Percentiles rank a stretch among this genome's conserved stretches.
phyloP scores from a whole-genome alignment of 2,329 filamentous ascomycete genomes.

The Cladophialophora yegresii region DNA sequence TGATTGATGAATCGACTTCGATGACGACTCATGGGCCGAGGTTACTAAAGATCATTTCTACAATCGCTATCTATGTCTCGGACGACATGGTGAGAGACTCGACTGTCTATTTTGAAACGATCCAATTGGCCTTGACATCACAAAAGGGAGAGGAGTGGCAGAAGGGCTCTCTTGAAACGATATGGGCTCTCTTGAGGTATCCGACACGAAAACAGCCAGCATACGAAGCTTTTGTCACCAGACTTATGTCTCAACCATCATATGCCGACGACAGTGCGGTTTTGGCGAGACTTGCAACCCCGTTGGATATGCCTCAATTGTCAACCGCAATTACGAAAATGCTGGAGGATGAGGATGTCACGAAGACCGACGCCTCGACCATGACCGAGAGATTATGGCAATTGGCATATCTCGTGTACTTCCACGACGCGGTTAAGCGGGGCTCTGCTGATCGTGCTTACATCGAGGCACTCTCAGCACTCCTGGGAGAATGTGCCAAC shows the following conservation, averaged over 20 bases:
- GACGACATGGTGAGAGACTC: constrained; percentile 35
- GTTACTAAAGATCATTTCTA: constrained; percentile 23
- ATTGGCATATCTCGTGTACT: constrained; percentile 61
- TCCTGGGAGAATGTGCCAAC: constrained; percentile 59
- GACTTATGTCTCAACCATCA: constrained; percentile 18
- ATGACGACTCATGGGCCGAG: constrained; percentile 18
- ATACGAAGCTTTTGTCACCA: constrained; percentile 27
- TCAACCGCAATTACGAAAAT: constrained; percentile 22
- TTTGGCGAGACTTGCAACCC: constrained; percentile 17
- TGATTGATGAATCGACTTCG: background rate
- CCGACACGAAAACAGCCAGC: constrained; percentile 8
- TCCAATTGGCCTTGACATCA: constrained; percentile 15
- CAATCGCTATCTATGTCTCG: constrained; percentile 48
- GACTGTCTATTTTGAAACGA: constrained; percentile 22
- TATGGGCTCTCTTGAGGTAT: constrained; percentile 22
- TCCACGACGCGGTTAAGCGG: constrained; percentile 49
- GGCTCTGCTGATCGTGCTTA: constrained; percentile 47
- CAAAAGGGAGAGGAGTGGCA: constrained; percentile 15
- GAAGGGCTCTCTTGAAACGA: constrained; percentile 9
- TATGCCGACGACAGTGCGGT: constrained; percentile 15
- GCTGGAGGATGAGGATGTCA: constrained; percentile 34
- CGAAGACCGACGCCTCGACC: constrained; percentile 44
- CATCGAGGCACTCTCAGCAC: constrained; percentile 56
- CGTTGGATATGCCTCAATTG: constrained; percentile 20
- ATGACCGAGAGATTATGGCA: constrained; percentile 56